Evolutionary conservation across 805 yeast species (phyloP).

Genomic region (Candida railenensis): DNA sequence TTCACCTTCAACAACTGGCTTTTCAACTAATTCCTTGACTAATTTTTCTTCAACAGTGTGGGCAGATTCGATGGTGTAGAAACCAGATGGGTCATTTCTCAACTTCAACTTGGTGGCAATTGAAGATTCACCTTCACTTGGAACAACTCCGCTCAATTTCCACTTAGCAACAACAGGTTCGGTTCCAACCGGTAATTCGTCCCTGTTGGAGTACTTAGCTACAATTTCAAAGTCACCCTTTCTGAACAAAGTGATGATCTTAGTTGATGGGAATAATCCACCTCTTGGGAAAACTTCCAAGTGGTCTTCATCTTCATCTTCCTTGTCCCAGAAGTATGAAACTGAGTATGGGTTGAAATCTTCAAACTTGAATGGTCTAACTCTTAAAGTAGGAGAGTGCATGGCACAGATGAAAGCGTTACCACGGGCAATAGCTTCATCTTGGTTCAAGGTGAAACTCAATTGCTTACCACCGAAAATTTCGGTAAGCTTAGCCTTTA

Average conservation of each 20-base stretch:
- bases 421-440: conserved; percentile 99
- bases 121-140: conserved; percentile 70
- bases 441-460: conserved; percentile 96
- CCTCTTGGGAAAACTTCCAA: conserved; percentile 97
- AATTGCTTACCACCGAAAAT: conserved; percentile 75
- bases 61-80: conserved; percentile 91
- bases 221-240: conserved; percentile 81
- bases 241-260: conserved; percentile 92
- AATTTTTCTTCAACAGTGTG: conserved; percentile 90
- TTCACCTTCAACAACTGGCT: conserved; percentile 38
- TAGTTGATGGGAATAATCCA: conserved; percentile 90
- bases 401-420: conserved; percentile 98
- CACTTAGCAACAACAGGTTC: conserved; percentile 73
- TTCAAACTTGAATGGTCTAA: conserved; percentile 97
- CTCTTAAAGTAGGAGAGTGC: conserved; percentile 98
- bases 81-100: conserved; percentile 96
- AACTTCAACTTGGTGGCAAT: conserved; percentile 89
- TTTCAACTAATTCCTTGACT: conserved; percentile 84
- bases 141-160: conserved; percentile 81
- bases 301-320: conserved; percentile 86
- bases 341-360: conserved; percentile 91
- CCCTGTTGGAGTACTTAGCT: conserved; percentile 80
- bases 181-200: conserved; percentile 70
- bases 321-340: conserved; percentile 92
- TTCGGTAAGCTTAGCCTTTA: conserved; percentile 78